phyloP scores from a whole-genome alignment of 169 alveolate species.

The Miamiensis avidus region DNA sequence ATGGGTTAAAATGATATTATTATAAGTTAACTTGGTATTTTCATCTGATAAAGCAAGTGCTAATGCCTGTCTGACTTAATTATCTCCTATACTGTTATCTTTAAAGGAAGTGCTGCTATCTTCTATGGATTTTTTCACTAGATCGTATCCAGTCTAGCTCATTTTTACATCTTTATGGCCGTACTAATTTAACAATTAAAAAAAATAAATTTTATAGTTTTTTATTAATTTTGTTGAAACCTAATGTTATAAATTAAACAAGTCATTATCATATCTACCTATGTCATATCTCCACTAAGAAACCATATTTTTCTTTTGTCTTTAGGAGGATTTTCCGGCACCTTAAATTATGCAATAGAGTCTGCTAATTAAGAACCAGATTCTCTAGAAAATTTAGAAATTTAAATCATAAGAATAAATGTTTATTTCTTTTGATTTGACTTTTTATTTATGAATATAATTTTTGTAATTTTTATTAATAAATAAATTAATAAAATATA shows the following conservation, averaged over 20 bases:
- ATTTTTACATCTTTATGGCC: conserved; percentile 34
- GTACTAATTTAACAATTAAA: background rate
- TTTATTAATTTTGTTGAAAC: no score
- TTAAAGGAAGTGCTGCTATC: conserved; percentile 25
- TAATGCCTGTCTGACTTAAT: conserved; percentile 56
- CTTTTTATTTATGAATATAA: no score
- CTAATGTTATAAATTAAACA: background rate
- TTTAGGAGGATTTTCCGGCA: background rate
- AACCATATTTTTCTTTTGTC: background rate
- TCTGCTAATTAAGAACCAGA: conserved; percentile 15
- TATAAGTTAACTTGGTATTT: conserved; percentile 48
- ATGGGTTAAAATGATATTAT: conserved; percentile 63
- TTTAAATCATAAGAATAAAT: conserved; percentile 16
- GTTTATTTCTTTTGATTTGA: background rate
- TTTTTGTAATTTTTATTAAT: no score
- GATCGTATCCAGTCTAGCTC: conserved; percentile 38
- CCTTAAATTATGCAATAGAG: background rate
- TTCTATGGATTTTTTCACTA: conserved; percentile 21
- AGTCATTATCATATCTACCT: background rate
- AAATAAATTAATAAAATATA: no score
- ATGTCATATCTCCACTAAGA: conserved; percentile 17
- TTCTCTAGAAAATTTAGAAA: conserved; percentile 13
- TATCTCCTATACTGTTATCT: conserved; percentile 23
- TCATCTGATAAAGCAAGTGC: conserved; percentile 51
- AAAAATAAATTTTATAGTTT: no score